A percentile compares a stretch with the other conserved stretches of the same genome.
These are phyloP conservation scores for Naganishia onofrii DNA, from an alignment of 768 basidiomycete genomes.

Conservation along the genomic window DNA sequence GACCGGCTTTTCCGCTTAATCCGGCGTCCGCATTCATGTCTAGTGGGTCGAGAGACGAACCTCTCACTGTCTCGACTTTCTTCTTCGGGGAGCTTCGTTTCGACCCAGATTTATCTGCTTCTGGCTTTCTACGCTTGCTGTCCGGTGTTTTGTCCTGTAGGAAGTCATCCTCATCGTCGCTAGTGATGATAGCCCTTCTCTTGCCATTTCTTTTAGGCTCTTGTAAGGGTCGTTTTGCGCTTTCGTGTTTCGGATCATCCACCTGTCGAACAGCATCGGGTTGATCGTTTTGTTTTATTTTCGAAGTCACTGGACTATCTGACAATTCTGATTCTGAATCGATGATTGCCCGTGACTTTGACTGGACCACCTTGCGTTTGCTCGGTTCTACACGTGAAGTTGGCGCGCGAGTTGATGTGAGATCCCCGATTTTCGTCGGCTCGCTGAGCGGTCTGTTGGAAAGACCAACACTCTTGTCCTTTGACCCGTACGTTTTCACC, in stretches of 20 bases:
- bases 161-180: constrained; percentile 24
- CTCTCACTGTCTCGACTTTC: not conserved
- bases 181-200: constrained; percentile 27
- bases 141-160: not conserved
- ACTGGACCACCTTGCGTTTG: not conserved
- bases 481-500: constrained; percentile 9
- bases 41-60: constrained; percentile 23
- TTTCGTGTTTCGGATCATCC: not conserved
- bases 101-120: not conserved
- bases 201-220: constrained; percentile 9
- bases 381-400: not conserved
- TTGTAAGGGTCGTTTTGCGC: not conserved
- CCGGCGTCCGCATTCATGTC: constrained; percentile 18
- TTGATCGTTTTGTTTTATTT: not conserved
- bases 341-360: not conserved
- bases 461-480: not conserved
- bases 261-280: not conserved
- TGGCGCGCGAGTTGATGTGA: not conserved
- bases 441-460: not conserved
- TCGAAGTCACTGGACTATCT: not conserved
- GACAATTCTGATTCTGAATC: constrained; percentile 14
- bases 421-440: not conserved
- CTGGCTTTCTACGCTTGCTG: constrained; percentile 25
- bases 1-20: not conserved
- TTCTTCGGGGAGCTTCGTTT: not conserved